These are phyloP conservation scores for Cicer pinnatifidum DNA, from an alignment of 306 rosid genomes.

Conservation along the genomic window DNA sequence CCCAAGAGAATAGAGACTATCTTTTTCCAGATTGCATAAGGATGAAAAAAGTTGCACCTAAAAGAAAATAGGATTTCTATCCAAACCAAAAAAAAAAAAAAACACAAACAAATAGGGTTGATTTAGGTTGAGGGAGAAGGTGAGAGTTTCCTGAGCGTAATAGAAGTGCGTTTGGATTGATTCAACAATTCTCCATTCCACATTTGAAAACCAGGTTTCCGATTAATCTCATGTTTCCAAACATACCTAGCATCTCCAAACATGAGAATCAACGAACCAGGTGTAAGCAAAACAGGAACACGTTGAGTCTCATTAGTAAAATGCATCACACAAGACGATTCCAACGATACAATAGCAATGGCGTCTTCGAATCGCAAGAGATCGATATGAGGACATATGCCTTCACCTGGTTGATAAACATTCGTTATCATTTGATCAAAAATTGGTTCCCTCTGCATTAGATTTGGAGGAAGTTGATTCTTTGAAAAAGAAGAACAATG, in stretches of 20 bases:
- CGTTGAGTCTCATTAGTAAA: constrained; percentile 47
- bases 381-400: constrained; percentile 82
- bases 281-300: constrained; percentile 64
- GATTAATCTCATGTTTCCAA: constrained; percentile 91
- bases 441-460: constrained; percentile 68
- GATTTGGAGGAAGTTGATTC: constrained; percentile 46
- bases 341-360: constrained; percentile 82
- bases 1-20: no score
- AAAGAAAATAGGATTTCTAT: no score
- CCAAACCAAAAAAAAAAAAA: no score
- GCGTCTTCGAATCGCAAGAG: constrained; percentile 90
- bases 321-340: constrained; percentile 86
- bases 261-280: constrained; percentile 80
- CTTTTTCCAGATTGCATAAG: no score
- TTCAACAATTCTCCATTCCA: constrained; percentile 68
- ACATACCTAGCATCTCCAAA: constrained; percentile 81
- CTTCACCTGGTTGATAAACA: constrained; percentile 81
- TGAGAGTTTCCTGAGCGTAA: constrained; percentile 87
- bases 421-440: constrained; percentile 84
- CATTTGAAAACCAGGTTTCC: constrained; percentile 69
- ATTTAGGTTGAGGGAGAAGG: background rate
- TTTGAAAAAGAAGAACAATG: constrained; percentile 36
- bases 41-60: no score
- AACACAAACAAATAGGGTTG: no score
- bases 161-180: constrained; percentile 68